Conservation (phyloP, 305 asterid species). For the Fraxinus sp. region DNA sequence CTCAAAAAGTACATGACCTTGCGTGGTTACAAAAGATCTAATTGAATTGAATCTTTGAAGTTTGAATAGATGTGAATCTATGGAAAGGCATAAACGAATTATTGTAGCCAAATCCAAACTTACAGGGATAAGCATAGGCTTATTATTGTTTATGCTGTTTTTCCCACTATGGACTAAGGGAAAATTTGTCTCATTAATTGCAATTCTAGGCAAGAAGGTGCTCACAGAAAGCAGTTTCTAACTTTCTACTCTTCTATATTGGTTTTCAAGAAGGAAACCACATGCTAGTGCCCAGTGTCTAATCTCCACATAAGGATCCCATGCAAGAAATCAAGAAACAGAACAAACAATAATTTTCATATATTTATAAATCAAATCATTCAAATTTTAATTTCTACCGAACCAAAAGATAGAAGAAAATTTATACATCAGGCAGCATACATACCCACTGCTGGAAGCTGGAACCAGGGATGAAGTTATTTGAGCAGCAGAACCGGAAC, state of each 20-base stretch:
- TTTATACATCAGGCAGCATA: conserved; percentile 14
- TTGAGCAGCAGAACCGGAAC: conserved; percentile 63
- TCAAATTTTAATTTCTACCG: not conserved
- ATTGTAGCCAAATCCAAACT: not conserved
- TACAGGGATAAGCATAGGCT: not conserved
- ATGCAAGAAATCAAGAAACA: not conserved
- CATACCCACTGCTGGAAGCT: conserved; percentile 73
- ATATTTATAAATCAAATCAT: conserved; percentile 8
- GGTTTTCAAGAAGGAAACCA: not conserved
- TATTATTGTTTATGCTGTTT: not conserved
- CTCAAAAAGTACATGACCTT: not conserved
- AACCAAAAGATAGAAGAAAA: conserved; percentile 8
- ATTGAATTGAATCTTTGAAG: not conserved
- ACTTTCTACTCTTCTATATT: not conserved
- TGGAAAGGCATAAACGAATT: not conserved
- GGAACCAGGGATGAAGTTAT: conserved; percentile 54
- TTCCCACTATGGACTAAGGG: not conserved
- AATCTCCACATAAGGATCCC: not conserved
- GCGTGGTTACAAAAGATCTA: not conserved
- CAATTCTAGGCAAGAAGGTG: not conserved
- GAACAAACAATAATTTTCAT: not conserved
- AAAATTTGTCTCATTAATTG: not conserved
- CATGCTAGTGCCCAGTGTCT: not conserved
- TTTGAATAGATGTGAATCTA: not conserved
- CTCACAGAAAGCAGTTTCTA: not conserved